phyloP scores from a whole-genome alignment of 306 rosid species.

The Cicer judaicum region DNA sequence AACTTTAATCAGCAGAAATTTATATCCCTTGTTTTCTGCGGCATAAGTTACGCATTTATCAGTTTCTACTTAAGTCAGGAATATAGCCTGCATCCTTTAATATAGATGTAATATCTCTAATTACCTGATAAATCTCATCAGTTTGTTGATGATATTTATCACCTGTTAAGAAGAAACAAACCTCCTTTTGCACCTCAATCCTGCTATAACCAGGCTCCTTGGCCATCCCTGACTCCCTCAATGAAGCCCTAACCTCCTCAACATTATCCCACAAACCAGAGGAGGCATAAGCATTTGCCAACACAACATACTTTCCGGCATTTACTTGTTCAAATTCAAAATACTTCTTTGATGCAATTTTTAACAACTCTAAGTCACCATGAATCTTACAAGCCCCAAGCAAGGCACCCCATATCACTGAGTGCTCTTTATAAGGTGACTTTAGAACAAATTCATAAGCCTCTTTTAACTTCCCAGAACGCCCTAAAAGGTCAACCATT shows the following conservation, averaged over 20 bases:
- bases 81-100: constrained; percentile 55
- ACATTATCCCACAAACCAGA: constrained; percentile 75
- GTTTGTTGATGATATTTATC: constrained; percentile 51
- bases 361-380: constrained; percentile 63
- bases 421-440: constrained; percentile 60
- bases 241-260: constrained; percentile 61
- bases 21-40: constrained; percentile 27
- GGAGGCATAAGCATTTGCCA: constrained; percentile 74
- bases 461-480: constrained; percentile 67
- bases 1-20: background rate
- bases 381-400: constrained; percentile 77
- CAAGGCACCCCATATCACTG: constrained; percentile 77
- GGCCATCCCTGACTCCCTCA: constrained; percentile 64
- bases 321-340: constrained; percentile 61
- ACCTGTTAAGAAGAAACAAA: constrained; percentile 54
- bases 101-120: constrained; percentile 54
- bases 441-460: constrained; percentile 64
- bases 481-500: constrained; percentile 74
- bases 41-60: constrained; percentile 18
- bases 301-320: constrained; percentile 66
- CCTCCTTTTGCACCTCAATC: constrained; percentile 68
- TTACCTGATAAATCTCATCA: constrained; percentile 65
- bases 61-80: constrained; percentile 50
- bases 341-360: constrained; percentile 67
- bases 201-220: constrained; percentile 84